phyloP scores from a whole-genome alignment of 148 eudicot genomes.

The Euryodendron excelsum region DNA sequence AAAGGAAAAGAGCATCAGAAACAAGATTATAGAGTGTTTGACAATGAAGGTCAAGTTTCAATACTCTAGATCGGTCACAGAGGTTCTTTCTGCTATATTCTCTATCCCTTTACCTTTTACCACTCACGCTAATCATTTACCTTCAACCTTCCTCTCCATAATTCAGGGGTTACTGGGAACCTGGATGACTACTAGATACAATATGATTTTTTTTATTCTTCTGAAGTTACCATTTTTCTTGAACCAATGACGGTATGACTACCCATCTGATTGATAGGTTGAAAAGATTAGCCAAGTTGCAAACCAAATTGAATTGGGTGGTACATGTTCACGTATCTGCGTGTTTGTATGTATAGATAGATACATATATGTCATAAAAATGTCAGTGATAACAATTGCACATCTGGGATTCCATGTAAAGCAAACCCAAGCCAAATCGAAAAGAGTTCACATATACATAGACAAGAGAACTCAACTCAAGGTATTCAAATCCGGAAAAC shows the following conservation, averaged over 20 bases:
- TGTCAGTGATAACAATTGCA: too few relatives aligned
- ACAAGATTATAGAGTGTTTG: background rate
- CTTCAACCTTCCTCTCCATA: background rate
- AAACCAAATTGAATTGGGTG: background rate
- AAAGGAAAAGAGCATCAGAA: slow-evolving; percentile 1
- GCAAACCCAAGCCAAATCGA: background rate
- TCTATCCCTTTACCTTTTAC: background rate
- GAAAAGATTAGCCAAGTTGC: background rate
- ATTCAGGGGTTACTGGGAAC: background rate
- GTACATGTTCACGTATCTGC: too few relatives aligned
- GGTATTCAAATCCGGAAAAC: background rate
- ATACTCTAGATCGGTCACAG: background rate
- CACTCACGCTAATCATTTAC: background rate
- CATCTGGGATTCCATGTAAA: too few relatives aligned
- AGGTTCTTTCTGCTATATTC: background rate
- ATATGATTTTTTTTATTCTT: background rate
- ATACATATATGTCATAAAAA: too few relatives aligned
- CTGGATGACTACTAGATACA: background rate
- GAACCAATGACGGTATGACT: background rate
- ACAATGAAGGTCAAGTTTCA: background rate
- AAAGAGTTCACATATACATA: too few relatives aligned
- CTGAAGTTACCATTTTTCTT: background rate
- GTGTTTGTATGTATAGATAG: too few relatives aligned
- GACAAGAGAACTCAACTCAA: background rate
- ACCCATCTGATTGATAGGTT: background rate